phyloP scores from a whole-genome alignment of 306 rosid genomes.

The Lathyrus oleraceus region DNA sequence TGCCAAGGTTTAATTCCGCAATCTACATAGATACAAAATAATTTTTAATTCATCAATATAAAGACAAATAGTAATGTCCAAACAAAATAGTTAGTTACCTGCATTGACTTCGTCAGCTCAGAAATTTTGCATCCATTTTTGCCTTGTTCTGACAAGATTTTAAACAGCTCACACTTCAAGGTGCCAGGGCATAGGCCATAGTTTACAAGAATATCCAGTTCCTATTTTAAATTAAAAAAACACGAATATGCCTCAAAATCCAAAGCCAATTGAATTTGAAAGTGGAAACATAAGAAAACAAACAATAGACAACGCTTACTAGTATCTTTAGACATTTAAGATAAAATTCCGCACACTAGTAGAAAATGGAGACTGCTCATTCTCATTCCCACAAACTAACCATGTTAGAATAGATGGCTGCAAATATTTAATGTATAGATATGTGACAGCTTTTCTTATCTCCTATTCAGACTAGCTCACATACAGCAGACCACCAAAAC shows the following conservation, averaged over 20 bases:
- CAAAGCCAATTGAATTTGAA: constrained; percentile 9
- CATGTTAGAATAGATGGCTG: background rate
- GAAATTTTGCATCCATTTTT: constrained; percentile 78
- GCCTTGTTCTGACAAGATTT: constrained; percentile 71
- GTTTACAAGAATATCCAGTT: constrained; percentile 64
- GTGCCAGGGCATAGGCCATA: constrained; percentile 75
- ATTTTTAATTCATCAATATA: constrained; percentile 33
- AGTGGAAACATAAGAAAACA: constrained; percentile 27
- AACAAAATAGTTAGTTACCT: constrained; percentile 44
- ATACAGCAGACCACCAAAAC: constrained; percentile 16
- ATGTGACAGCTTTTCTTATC: background rate
- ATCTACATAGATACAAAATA: constrained; percentile 59
- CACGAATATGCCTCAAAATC: constrained; percentile 28
- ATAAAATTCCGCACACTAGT: background rate
- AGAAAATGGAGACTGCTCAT: background rate
- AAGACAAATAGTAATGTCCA: constrained; percentile 20
- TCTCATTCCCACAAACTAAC: constrained; percentile 9
- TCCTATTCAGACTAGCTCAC: background rate
- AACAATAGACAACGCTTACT: background rate
- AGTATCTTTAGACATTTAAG: constrained; percentile 7
- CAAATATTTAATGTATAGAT: background rate
- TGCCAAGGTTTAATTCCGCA: constrained; percentile 66
- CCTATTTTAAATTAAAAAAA: constrained; percentile 48
- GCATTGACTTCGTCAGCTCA: constrained; percentile 64
- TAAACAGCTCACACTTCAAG: constrained; percentile 80